phyloP scores from a whole-genome alignment of 495 filamentous ascomycete genomes.

The Xylaria bambusicola region DNA sequence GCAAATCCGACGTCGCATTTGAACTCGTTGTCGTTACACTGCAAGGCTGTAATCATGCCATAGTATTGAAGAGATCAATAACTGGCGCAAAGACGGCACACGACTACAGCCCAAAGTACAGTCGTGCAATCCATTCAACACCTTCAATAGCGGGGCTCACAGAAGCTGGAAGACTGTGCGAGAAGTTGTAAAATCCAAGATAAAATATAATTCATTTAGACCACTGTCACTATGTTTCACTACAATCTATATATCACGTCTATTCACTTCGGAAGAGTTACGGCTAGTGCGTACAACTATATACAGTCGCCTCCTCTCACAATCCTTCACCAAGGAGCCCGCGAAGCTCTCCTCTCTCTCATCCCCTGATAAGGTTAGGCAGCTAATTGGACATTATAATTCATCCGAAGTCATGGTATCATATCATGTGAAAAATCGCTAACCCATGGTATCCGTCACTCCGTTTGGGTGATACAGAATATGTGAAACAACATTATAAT shows the following conservation, averaged over 20 bases:
- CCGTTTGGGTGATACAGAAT: background rate
- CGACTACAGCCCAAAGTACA: no score
- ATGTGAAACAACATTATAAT: slow-evolving; percentile 3
- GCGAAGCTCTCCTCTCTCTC: background rate
- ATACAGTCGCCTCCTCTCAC: slow-evolving; percentile 2
- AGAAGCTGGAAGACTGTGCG: no score
- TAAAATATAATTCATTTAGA: background rate
- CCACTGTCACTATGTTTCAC: no score
- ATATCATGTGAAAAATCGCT: slow-evolving; percentile 12
- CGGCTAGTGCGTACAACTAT: slow-evolving; percentile 1
- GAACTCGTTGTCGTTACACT: no score
- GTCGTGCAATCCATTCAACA: no score
- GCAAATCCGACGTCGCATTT: no score
- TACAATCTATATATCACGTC: background rate
- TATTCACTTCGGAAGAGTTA: slow-evolving; percentile 1
- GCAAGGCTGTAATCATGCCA: no score
- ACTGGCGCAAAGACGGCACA: no score
- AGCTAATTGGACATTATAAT: background rate
- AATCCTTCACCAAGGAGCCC: background rate
- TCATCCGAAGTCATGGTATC: slow-evolving; percentile 11
- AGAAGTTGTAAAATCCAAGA: no score
- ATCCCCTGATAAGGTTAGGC: background rate
- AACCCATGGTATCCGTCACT: slow-evolving; percentile 11
- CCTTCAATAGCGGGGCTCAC: no score
- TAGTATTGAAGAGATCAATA: no score